These are phyloP conservation scores for Eucalyptus globulus DNA, from an alignment of 345 rosid species.

Conservation along the genomic window DNA sequence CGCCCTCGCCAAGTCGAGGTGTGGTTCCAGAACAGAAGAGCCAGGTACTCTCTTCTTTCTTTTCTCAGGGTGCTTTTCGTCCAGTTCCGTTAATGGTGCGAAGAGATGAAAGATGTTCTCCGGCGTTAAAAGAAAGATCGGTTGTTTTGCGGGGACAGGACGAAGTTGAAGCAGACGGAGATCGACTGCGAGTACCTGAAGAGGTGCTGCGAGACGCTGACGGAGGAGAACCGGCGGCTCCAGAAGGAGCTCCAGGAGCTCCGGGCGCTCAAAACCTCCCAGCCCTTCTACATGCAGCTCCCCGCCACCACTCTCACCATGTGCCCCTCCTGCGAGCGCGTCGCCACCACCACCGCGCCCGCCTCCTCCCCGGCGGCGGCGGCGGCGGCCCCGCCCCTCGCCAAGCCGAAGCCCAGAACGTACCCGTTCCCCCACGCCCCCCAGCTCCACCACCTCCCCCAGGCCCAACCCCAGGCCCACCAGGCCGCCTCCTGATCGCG, in stretches of 20 bases:
- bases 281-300: constrained; percentile 88
- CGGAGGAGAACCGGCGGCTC: constrained; percentile 88
- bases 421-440: constrained; percentile 2
- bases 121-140: background rate
- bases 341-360: constrained; percentile 42
- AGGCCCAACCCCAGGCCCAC: constrained; percentile 12
- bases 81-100: background rate
- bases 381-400: background rate
- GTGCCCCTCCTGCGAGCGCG: constrained; percentile 99
- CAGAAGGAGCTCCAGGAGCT: constrained; percentile 86
- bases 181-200: constrained; percentile 95
- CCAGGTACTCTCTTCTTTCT: constrained; percentile 35
- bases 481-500: constrained; percentile 11
- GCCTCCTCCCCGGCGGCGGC: background rate
- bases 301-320: constrained; percentile 99
- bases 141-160: constrained; percentile 25
- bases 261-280: constrained; percentile 72
- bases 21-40: constrained; percentile 98
- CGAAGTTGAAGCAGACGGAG: constrained; percentile 97
- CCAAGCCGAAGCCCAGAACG: constrained; percentile 8
- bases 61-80: background rate
- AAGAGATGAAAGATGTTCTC: background rate
- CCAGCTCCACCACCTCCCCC: background rate
- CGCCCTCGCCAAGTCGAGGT: constrained; percentile 99
- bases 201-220: constrained; percentile 88